Percentiles rank a stretch among this genome's conserved stretches.
phyloP scores from a whole-genome alignment of 2,329 filamentous ascomycete species.

The Aureobasidium uvarum region DNA sequence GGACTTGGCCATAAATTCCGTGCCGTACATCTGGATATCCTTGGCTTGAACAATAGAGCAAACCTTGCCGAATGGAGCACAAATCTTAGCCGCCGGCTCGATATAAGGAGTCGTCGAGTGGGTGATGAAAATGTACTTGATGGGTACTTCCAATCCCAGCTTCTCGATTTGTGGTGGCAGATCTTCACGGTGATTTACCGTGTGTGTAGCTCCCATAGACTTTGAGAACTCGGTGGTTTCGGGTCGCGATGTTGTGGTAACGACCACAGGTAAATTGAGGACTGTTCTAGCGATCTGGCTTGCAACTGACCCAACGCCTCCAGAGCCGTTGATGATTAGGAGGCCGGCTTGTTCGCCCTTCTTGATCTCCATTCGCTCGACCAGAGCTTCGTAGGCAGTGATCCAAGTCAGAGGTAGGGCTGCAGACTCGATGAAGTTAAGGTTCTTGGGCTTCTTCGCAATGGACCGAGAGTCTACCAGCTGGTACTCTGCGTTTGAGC shows the following conservation, averaged over 20 bases:
- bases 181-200: constrained; percentile 46
- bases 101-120: constrained; percentile 46
- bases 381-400: constrained; percentile 47
- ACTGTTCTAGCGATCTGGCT: constrained; percentile 47
- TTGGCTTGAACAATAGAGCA: constrained; percentile 49
- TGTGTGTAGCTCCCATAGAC: constrained; percentile 47
- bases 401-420: constrained; percentile 48
- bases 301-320: constrained; percentile 48
- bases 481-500: constrained; percentile 46
- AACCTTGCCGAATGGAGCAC: constrained; percentile 47
- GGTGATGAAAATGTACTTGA: constrained; percentile 48
- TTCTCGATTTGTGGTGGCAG: constrained; percentile 42
- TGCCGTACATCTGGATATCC: constrained; percentile 46
- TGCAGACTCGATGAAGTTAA: constrained; percentile 45
- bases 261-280: constrained; percentile 44
- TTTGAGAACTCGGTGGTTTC: constrained; percentile 44
- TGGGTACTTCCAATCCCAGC: constrained; percentile 40
- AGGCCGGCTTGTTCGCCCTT: constrained; percentile 42
- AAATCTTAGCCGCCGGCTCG: constrained; percentile 40
- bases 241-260: constrained; percentile 46
- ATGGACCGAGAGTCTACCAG: constrained; percentile 45
- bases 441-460: constrained; percentile 43
- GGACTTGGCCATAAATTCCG: constrained; percentile 49
- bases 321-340: constrained; percentile 50
- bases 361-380: constrained; percentile 45